These are phyloP conservation scores for Myxozyma neotropica DNA, from an alignment of 805 yeast genomes.

Conservation along the genomic window DNA sequence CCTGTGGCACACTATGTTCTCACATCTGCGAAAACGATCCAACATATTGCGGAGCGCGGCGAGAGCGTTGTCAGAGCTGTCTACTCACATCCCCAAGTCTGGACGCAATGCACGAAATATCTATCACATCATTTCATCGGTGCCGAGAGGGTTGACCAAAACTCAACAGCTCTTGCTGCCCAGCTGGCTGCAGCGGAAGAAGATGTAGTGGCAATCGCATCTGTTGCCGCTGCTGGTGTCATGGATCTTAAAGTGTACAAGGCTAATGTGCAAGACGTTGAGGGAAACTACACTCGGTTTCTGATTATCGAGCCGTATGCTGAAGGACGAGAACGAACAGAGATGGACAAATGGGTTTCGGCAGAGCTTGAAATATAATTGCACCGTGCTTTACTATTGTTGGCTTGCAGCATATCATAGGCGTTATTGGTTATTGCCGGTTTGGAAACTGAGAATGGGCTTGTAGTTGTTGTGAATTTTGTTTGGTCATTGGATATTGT, in stretches of 20 bases:
- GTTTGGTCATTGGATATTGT: too few species aligned
- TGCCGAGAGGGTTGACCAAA: conserved; percentile 61
- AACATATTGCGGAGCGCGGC: conserved; percentile 4
- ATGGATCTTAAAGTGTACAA: conserved; percentile 59
- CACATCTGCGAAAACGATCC: conserved; percentile 38
- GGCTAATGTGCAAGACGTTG: conserved; percentile 66
- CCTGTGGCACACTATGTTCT: conserved; percentile 77
- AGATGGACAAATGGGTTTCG: conserved; percentile 11
- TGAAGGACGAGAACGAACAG: conserved; percentile 8
- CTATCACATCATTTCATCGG: conserved; percentile 44
- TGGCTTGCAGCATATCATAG: too few species aligned
- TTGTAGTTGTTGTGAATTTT: too few species aligned
- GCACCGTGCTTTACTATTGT: too few species aligned
- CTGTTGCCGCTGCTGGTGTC: conserved; percentile 64
- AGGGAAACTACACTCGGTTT: conserved; percentile 83
- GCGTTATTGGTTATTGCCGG: too few species aligned
- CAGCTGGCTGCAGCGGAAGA: conserved; percentile 53
- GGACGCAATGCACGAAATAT: conserved; percentile 85
- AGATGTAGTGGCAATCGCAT: conserved; percentile 70
- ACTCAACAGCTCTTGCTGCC: conserved; percentile 87
- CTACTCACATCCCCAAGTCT: conserved; percentile 95
- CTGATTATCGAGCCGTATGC: conserved; percentile 46
- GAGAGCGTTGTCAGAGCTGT: conserved; percentile 53
- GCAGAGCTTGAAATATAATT: conserved; percentile 3
- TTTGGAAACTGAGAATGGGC: too few species aligned